A percentile compares a stretch with the other conserved stretches of the same genome.
These are phyloP conservation scores for Colletotrichum shisoi DNA, from an alignment of 2,329 filamentous ascomycete species.

Conservation along the genomic window DNA sequence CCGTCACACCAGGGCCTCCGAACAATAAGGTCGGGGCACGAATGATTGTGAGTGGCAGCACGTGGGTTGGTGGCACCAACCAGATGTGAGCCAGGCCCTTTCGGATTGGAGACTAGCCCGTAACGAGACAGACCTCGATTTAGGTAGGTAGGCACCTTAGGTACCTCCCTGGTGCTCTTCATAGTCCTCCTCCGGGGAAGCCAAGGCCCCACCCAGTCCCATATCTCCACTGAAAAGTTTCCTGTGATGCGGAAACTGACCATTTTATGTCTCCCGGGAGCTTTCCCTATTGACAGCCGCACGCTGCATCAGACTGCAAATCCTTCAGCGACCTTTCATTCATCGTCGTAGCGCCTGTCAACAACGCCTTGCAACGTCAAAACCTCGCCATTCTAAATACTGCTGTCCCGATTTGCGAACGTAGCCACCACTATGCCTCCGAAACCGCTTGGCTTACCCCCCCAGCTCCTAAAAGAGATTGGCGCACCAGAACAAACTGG, in stretches of 20 bases:
- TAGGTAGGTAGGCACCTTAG: not conserved
- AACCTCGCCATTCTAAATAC: not conserved
- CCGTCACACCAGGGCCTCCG: not conserved
- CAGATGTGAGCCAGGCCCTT: not conserved
- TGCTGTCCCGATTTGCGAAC: not conserved
- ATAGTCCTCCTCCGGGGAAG: not conserved
- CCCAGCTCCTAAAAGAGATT: slow-evolving; percentile 55
- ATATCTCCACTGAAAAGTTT: slow-evolving; percentile 26
- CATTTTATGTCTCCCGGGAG: not conserved
- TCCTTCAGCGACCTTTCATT: not conserved
- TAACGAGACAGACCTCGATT: not conserved
- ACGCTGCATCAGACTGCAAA: not conserved
- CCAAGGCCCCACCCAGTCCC: not conserved
- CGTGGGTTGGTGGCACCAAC: not conserved
- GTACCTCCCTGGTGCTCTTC: not conserved
- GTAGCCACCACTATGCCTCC: slow-evolving; percentile 43
- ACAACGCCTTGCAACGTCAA: not conserved
- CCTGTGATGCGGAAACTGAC: not conserved
- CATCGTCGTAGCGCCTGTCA: too few relatives aligned
- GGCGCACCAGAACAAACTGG: slow-evolving; percentile 41
- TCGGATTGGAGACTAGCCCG: not conserved
- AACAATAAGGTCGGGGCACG: not conserved
- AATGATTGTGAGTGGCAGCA: not conserved
- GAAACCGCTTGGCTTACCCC: slow-evolving; percentile 54
- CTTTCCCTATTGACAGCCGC: not conserved